Base-by-base conservation (phyloP, 495 filamentous ascomycete genomes). In the Penicillium atrosanguineum region DNA sequence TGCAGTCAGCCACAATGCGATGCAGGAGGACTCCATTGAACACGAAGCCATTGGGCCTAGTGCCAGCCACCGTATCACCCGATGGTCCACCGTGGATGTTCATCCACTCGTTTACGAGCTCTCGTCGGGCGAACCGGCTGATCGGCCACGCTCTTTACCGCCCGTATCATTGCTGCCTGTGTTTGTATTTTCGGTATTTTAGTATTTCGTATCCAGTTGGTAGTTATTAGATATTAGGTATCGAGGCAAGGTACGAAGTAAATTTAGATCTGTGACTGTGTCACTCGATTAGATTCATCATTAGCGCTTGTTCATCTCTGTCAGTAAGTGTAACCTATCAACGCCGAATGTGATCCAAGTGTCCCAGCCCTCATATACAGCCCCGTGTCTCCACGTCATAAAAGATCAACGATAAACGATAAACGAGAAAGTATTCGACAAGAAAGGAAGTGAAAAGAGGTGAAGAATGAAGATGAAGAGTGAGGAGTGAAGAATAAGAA, bases 131-230 rank as follows among this genome's bases (percentile, higher is more conserved):
- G 38, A 50, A 50, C 38, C 43, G 43, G 18, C 21, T 45, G 14
- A 20, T 44, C 41, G 48, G 39, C 40, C 37, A 7, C 31, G 25
- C 26, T 25, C 8, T 53, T 59, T 43, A 59, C 59, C 61, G 56
- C 53, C 57, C 41, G 59, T 55, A 60, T 60, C 42, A 56, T 34
- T 63, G 60, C 57, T 63, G 60, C 60, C 60, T 63, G 43, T 26
- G 41, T 38, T 26, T 46, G 26, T 29, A 23, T 23, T 23, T 23
- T 2, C 23, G 23, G 23, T 23, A 23, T 23, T 23, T 5, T 5
- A 23, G 23, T 23, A 23, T 23, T 23, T 5, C 2, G 23, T 23
- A 2, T 23, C 5, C 23, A 34, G 15, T 21, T 50, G n/a, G n/a
- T n/a, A n/a, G n/a, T n/a, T n/a, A n/a, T n/a, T n/a, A n/a, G n/a